Base-by-base conservation (phyloP, 352 stramenopile genomes). In the Phytophthora sp. region DNA sequence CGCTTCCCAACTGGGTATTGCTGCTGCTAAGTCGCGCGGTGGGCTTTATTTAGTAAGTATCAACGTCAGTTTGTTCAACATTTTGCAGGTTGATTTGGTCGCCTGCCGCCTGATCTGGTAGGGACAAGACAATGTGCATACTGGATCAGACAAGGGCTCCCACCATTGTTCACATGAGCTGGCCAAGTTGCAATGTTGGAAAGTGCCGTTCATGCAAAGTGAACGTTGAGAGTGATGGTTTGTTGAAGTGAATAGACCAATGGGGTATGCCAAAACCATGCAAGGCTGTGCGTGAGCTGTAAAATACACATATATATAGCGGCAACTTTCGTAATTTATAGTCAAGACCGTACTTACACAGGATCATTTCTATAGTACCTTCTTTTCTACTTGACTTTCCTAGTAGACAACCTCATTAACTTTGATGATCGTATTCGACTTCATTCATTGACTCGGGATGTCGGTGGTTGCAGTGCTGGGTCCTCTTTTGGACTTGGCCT, bases 301-400 rank as follows among this genome's bases (percentile, higher is more conserved):
- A 9, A 1, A 0, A 0, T 1, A 7, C 3, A 29, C n/a, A 47
- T 26, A 58, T 58, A 58, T 1, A 18, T 4, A 7, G 18, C 1
- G 7, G 15, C 33, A 47, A 47, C 23, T 26, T 58, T 58, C 2
- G 2, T 7, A 36, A 20, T 29, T n/a, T 0, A 23, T 31, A 49
- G 21, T 9, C 35, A 59, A 59, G 52, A 59, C 52, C 36, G 52
- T 59, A 50, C 52, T 59, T 59, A 18, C 31, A 50, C 52, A 59
- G 36, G 52, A 59, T 59, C 52, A 59, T 59, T 59, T 59, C 52
- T 59, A 59, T 50, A 59, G 52, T 59, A 59, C 36, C 36, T 59
- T 59, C 51, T 58, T 58, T 47, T 58, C 20, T 57, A 57, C 35
- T 45, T 33, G 27, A 57, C 49, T 57, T 57, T 57, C 50, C 24